These are phyloP conservation scores for Exophiala sp. DNA, from an alignment of 2,329 filamentous ascomycete genomes.

Conservation along the genomic window DNA sequence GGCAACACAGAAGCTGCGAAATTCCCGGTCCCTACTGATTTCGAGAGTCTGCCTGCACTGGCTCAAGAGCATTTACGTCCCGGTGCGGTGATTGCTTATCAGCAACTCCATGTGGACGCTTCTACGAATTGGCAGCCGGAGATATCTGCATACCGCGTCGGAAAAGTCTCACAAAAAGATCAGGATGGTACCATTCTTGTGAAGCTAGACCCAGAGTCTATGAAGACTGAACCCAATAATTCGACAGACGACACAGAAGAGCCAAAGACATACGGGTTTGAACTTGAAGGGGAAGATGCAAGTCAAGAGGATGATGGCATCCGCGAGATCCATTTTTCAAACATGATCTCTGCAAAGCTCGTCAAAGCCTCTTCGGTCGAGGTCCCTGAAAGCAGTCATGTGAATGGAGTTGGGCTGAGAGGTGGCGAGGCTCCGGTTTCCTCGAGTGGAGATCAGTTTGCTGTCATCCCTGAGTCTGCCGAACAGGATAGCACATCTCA, in stretches of 20 bases:
- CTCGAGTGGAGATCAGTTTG: slow-evolving; percentile 13
- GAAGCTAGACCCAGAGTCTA: slow-evolving; percentile 55
- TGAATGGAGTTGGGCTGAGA: neutral
- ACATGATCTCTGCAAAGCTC: slow-evolving; percentile 67
- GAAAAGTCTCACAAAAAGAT: slow-evolving; percentile 57
- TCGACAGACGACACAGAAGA: slow-evolving; percentile 70
- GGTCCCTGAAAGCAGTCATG: slow-evolving; percentile 28
- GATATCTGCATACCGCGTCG: slow-evolving; percentile 59
- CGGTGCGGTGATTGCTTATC: slow-evolving; percentile 45
- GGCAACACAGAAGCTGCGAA: slow-evolving; percentile 12
- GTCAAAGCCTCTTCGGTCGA: slow-evolving; percentile 42
- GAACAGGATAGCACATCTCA: slow-evolving; percentile 6
- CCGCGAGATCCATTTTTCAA: slow-evolving; percentile 57
- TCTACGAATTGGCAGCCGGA: slow-evolving; percentile 46
- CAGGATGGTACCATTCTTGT: slow-evolving; percentile 57
- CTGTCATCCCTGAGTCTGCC: slow-evolving; percentile 19
- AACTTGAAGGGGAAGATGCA: slow-evolving; percentile 60
- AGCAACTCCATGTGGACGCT: slow-evolving; percentile 46
- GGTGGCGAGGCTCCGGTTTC: slow-evolving; percentile 10
- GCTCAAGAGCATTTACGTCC: slow-evolving; percentile 33
- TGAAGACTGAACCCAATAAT: neutral
- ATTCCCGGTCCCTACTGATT: slow-evolving; percentile 50
- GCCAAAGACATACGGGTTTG: slow-evolving; percentile 72
- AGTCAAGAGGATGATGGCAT: slow-evolving; percentile 58
- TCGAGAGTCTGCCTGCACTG: slow-evolving; percentile 57